phyloP scores from a whole-genome alignment of 192 early-diverging fungal genomes.

The Dissophora ornata region DNA sequence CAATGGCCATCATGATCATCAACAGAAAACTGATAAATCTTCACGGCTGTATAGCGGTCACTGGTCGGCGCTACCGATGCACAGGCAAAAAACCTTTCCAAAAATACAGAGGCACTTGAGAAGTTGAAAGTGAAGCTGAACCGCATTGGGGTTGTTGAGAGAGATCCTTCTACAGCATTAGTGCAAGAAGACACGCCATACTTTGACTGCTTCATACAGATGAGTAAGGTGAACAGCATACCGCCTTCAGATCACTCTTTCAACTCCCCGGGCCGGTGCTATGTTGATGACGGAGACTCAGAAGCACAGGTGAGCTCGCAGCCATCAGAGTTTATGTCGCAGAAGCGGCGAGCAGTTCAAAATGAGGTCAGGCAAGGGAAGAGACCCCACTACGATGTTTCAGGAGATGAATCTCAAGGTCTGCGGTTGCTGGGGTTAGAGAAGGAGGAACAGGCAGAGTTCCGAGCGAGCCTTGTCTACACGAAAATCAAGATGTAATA shows the following conservation, averaged over 20 bases:
- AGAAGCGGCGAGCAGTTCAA: background rate
- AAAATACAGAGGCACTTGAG: background rate
- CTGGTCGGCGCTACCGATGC: slow-evolving; percentile 12
- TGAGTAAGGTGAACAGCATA: background rate
- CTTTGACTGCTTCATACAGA: slow-evolving; percentile 9
- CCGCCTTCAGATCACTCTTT: no score
- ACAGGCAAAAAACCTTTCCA: slow-evolving; percentile 4
- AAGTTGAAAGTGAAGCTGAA: background rate
- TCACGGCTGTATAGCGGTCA: background rate
- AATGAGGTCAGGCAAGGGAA: background rate
- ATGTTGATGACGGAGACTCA: background rate
- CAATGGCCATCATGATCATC: no score
- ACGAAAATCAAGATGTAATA: slow-evolving; percentile 2
- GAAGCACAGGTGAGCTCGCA: background rate
- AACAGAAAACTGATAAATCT: background rate
- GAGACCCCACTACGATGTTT: background rate
- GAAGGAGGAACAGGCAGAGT: background rate
- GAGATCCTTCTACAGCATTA: background rate
- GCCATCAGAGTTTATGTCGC: background rate
- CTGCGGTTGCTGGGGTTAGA: background rate
- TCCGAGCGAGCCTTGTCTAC: background rate
- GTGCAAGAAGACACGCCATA: background rate
- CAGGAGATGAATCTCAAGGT: background rate
- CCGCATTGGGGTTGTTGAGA: slow-evolving; percentile 15
- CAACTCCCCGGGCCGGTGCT: background rate